These are phyloP conservation scores for Monosporascus sp. DNA, from an alignment of 2,329 filamentous ascomycete genomes.

Conservation along the genomic window DNA sequence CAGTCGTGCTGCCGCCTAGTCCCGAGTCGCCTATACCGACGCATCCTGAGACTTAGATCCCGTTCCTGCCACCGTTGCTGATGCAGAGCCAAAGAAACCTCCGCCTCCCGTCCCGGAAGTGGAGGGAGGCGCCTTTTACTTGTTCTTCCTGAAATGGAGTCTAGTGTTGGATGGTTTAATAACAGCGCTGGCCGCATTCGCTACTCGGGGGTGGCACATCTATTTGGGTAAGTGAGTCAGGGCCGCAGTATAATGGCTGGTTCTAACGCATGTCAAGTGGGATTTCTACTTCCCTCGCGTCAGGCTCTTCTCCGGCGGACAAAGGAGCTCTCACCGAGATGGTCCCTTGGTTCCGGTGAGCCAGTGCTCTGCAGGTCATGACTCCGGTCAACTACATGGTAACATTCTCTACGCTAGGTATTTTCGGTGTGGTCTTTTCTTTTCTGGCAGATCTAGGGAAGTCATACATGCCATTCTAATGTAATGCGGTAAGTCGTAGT, in stretches of 20 bases:
- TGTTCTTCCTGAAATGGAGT: constrained; percentile 20
- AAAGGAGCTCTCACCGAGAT: constrained; percentile 21
- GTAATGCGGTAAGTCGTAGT: constrained; percentile 16
- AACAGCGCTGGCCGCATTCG: constrained; percentile 17
- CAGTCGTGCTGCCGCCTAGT: not conserved
- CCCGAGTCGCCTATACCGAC: constrained; percentile 13
- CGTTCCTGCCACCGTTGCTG: constrained; percentile 2
- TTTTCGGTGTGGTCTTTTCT: constrained; percentile 21
- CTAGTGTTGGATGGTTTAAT: constrained; percentile 17
- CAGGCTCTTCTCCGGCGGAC: constrained; percentile 18
- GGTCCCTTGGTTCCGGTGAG: constrained; percentile 15
- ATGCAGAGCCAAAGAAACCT: constrained; percentile 13
- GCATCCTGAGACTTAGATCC: constrained; percentile 13
- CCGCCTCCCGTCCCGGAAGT: constrained; percentile 9
- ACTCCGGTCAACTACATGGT: constrained; percentile 18
- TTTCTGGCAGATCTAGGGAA: constrained; percentile 14
- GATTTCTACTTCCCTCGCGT: constrained; percentile 18
- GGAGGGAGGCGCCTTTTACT: constrained; percentile 16
- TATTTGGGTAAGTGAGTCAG: constrained; percentile 15
- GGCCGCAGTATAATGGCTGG: not conserved
- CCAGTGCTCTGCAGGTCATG: constrained; percentile 20
- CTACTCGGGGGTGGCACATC: constrained; percentile 17
- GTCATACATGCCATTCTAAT: constrained; percentile 20
- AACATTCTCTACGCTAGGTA: constrained; percentile 14
- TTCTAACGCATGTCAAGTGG: constrained; percentile 9